phyloP scores from a whole-genome alignment of 2,329 filamentous ascomycete species.

The Neonectria ditissima region DNA sequence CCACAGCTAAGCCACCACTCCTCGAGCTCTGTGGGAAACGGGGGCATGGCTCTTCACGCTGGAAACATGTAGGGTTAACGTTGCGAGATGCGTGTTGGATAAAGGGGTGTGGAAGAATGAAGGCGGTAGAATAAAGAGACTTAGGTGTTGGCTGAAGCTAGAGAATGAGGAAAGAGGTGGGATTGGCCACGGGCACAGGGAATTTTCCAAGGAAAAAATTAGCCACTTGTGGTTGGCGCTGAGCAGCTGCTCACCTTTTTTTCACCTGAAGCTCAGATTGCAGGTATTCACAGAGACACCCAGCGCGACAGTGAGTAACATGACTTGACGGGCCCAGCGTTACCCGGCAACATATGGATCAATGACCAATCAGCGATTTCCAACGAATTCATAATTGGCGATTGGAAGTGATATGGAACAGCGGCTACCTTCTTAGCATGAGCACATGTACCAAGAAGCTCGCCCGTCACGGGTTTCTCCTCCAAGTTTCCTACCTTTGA shows the following conservation, averaged over 20 bases:
- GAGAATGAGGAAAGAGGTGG: neutral
- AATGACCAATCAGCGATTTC: neutral
- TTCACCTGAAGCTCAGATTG: neutral
- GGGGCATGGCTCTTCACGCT: constrained; percentile 43
- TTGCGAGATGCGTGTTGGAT: neutral
- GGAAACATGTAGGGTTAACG: too few species aligned
- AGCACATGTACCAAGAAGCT: neutral
- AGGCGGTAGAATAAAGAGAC: neutral
- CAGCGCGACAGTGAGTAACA: neutral
- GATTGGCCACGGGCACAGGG: neutral
- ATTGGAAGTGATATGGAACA: neutral
- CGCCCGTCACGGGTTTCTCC: neutral
- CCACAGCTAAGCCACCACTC: constrained; percentile 50
- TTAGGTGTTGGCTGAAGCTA: neutral
- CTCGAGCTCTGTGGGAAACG: constrained; percentile 47
- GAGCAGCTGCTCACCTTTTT: constrained; percentile 7
- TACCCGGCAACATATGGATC: neutral
- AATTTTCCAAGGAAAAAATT: neutral
- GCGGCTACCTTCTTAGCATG: neutral
- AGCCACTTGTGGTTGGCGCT: neutral
- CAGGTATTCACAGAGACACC: neutral
- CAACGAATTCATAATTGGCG: neutral
- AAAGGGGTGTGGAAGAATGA: neutral
- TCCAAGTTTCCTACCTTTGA: neutral
- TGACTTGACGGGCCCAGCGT: neutral